Conservation (phyloP, 129 eudicot genomes). For the Erigeron canadensis region DNA sequence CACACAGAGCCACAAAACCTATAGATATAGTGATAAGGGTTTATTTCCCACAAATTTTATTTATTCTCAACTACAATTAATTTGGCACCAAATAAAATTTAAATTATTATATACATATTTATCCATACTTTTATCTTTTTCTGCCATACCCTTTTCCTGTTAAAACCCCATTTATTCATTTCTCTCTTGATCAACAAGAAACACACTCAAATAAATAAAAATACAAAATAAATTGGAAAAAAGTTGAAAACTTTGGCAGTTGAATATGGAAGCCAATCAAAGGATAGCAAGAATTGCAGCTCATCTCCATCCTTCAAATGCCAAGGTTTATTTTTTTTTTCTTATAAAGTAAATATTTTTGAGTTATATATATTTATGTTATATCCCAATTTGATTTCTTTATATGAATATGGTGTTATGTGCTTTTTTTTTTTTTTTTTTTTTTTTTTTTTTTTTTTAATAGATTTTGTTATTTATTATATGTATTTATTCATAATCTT, state of each 20-base stretch:
- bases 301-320: conserved; percentile 71
- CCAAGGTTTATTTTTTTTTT: conserved; percentile 44
- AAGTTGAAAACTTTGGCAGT: conserved; percentile 1
- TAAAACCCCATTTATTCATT: conserved; percentile 29
- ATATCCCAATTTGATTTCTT: no score
- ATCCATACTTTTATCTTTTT: conserved; percentile 20
- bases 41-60: conserved; percentile 37
- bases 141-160: conserved; percentile 19
- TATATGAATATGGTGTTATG: neutral
- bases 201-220: conserved; percentile 1
- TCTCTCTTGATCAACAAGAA: conserved; percentile 35
- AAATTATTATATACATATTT: neutral
- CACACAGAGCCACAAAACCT: conserved; percentile 42
- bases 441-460: no score
- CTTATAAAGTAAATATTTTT: neutral
- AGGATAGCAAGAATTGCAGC: conserved; percentile 84
- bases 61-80: conserved; percentile 5
- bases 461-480: neutral
- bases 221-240: neutral
- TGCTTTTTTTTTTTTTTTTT: no score
- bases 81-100: conserved; percentile 31
- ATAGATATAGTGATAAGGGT: conserved; percentile 46
- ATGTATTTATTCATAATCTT: conserved; percentile 1
- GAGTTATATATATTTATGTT: no score
- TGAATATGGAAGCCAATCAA: conserved; percentile 48